Conservation (phyloP, 2,329 filamentous ascomycete species). For the Trichoderma sp. region DNA sequence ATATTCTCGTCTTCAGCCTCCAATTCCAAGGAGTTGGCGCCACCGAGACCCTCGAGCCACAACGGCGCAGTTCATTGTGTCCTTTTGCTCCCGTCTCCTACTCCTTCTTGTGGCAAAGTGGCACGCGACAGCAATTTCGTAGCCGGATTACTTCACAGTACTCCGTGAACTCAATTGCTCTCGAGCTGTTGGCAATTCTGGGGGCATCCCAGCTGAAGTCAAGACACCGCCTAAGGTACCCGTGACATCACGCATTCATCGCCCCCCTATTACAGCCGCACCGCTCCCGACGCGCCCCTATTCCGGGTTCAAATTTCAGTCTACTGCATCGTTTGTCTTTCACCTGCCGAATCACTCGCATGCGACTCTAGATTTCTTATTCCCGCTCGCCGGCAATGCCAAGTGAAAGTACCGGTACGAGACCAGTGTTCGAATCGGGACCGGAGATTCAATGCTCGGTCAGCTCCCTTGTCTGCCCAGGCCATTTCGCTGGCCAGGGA, state of each 20-base stretch:
- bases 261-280: no score
- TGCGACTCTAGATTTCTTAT: not conserved
- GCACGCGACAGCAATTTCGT: no score
- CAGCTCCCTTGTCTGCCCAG: not conserved
- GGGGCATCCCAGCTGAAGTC: no score
- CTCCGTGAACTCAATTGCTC: no score
- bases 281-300: not conserved
- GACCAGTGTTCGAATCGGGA: not conserved
- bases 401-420: not conserved
- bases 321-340: conserved; percentile 3
- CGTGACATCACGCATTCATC: no score
- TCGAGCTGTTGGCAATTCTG: no score
- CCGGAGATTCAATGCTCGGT: conserved; percentile 3
- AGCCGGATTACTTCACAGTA: no score
- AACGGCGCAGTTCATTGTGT: no score
- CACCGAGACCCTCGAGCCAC: not conserved
- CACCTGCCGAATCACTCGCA: conserved; percentile 21
- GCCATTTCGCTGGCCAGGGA: not conserved
- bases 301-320: not conserved
- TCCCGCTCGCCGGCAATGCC: not conserved
- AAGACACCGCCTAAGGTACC: no score
- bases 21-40: not conserved
- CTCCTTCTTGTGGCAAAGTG: no score
- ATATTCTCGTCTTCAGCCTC: not conserved
- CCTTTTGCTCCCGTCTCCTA: no score